A percentile compares a stretch with the other conserved stretches of the same genome.
Evolutionary conservation across 495 filamentous ascomycete genomes (phyloP).

Genomic region (Neurospora sp.): DNA sequence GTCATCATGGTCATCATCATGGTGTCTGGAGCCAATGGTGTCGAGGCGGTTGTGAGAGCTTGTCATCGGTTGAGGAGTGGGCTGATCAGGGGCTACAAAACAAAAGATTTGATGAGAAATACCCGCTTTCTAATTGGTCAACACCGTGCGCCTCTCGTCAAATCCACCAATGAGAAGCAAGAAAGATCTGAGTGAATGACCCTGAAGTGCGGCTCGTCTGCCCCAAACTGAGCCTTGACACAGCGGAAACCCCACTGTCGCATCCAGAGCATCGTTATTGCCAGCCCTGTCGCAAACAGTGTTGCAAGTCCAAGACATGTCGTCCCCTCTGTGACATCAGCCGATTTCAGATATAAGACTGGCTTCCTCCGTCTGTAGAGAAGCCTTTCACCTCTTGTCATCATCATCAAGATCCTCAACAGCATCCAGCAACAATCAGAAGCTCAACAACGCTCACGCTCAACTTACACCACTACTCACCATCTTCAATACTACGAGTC

Average conservation of each 20-base stretch:
- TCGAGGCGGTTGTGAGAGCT: background rate
- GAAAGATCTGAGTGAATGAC: background rate
- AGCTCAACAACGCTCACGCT: background rate
- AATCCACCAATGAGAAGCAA: conserved; percentile 8
- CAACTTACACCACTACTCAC: background rate
- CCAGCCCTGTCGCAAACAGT: background rate
- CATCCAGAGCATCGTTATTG: background rate
- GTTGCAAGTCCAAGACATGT: background rate
- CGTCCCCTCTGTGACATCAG: background rate
- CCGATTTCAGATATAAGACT: background rate
- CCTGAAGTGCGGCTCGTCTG: background rate
- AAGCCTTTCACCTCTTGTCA: background rate
- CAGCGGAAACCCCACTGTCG: background rate
- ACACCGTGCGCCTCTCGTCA: background rate
- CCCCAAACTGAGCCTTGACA: background rate
- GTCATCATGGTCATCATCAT: background rate
- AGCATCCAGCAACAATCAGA: background rate
- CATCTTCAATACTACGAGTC: background rate
- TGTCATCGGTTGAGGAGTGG: background rate
- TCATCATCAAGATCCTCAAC: background rate
- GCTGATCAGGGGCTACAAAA: background rate
- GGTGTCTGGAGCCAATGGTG: background rate
- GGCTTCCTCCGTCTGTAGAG: background rate
- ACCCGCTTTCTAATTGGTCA: conserved; percentile 12
- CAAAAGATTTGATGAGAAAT: conserved; percentile 19